These are phyloP conservation scores for Ambrosiella beaveri DNA, from an alignment of 2,329 filamentous ascomycete genomes.

Conservation along the genomic window DNA sequence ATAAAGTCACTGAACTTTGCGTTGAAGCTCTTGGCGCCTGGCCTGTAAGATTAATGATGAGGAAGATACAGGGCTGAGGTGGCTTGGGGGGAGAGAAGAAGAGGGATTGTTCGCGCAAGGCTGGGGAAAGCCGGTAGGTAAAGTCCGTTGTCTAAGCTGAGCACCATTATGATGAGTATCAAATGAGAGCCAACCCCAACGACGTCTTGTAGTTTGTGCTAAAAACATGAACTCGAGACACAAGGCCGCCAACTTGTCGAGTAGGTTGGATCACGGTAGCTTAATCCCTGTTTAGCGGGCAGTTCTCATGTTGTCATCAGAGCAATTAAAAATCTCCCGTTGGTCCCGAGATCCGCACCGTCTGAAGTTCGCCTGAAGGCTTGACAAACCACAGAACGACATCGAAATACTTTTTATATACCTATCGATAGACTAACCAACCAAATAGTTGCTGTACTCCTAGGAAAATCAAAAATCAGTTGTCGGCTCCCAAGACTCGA, in stretches of 20 bases:
- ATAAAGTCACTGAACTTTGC: too few species aligned
- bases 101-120: neutral
- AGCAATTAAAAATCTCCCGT: neutral
- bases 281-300: neutral
- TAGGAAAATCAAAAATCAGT: too few species aligned
- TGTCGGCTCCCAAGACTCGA: neutral
- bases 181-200: too few species aligned
- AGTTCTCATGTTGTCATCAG: neutral
- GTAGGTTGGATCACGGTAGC: too few species aligned
- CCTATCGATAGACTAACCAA: neutral
- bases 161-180: too few species aligned
- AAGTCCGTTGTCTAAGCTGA: too few species aligned
- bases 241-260: too few species aligned
- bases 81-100: neutral
- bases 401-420: too few species aligned
- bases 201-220: too few species aligned
- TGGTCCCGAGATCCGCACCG: neutral
- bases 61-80: neutral
- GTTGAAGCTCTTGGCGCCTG: neutral
- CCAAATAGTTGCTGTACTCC: neutral
- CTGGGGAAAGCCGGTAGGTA: neutral
- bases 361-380: neutral
- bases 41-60: neutral
- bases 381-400: neutral
- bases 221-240: too few species aligned